Evolutionary conservation across 2,329 filamentous ascomycete species (phyloP).

Genomic region (Lachnellula subtilissima): DNA sequence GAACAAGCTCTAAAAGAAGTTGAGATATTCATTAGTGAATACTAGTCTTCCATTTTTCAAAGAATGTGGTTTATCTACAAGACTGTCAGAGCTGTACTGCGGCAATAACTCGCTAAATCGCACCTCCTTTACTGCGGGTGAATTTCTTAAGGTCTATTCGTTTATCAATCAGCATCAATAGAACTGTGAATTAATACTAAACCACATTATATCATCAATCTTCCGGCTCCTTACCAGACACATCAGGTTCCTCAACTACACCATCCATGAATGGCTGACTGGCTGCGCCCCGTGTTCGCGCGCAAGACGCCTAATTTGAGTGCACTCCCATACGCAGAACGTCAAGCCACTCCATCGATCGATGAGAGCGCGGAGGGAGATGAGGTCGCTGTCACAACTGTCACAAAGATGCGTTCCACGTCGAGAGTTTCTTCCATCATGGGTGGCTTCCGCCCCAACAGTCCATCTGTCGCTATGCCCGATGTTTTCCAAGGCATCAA

Average conservation of each 20-base stretch:
- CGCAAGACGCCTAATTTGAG: constrained; percentile 18
- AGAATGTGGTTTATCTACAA: too few species aligned
- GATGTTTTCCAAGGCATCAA: constrained; percentile 21
- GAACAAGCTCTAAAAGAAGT: too few species aligned
- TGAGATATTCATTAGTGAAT: too few species aligned
- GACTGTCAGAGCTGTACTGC: too few species aligned
- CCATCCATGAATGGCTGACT: constrained; percentile 23
- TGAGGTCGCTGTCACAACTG: constrained; percentile 6
- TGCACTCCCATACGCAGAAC: constrained; percentile 3
- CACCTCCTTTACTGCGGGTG: background rate
- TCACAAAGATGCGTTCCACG: constrained; percentile 12
- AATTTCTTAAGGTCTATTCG: background rate
- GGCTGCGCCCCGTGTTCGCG: constrained; percentile 26
- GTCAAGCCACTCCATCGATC: constrained; percentile 3
- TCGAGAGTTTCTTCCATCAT: constrained; percentile 27
- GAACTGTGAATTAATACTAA: background rate
- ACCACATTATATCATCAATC: background rate
- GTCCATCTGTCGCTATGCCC: constrained; percentile 8
- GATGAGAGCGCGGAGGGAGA: constrained; percentile 19
- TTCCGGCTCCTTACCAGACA: too few species aligned
- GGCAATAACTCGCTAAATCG: background rate
- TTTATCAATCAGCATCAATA: background rate
- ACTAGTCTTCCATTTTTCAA: too few species aligned
- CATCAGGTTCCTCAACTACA: background rate
- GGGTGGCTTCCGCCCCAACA: constrained; percentile 13